Evolutionary conservation across 371 early-diverging fungal genomes (phyloP).

Genomic region (Globomyces sp.): DNA sequence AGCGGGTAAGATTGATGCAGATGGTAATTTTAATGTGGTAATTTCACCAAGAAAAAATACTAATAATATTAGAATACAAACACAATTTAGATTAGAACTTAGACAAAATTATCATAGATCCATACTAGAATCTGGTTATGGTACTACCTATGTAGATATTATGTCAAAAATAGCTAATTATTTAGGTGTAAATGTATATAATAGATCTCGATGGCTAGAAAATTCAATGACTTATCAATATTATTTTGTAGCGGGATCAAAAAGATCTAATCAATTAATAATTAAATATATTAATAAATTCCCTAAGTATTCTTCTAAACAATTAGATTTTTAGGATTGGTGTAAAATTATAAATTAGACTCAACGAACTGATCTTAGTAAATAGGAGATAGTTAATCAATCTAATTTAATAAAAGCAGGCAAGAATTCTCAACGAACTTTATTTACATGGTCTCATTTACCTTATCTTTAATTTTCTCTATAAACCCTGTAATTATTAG

Average conservation of each 20-base stretch:
- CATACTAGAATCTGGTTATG: not conserved
- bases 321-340: conserved; percentile 25
- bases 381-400: conserved; percentile 35
- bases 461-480: conserved; percentile 48
- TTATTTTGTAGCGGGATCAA: conserved; percentile 17
- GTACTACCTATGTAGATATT: conserved; percentile 20
- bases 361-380: conserved; percentile 29
- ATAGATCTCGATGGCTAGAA: conserved; percentile 15
- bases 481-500: conserved; percentile 47
- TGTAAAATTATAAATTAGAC: conserved; percentile 38
- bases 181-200: conserved; percentile 23
- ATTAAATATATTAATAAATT: conserved; percentile 21
- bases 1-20: conserved; percentile 16
- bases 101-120: conserved; percentile 19
- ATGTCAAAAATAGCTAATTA: conserved; percentile 17
- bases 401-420: conserved; percentile 48
- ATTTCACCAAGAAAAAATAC: conserved; percentile 16
- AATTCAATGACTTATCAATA: conserved; percentile 21
- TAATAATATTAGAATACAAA: conserved; percentile 26
- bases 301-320: conserved; percentile 20
- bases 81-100: conserved; percentile 19
- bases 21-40: conserved; percentile 22
- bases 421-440: conserved; percentile 47
- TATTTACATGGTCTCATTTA: conserved; percentile 50
- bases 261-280: conserved; percentile 17